Percentiles rank a stretch among this genome's conserved stretches.
Conservation (phyloP, 306 rosid species). For the Begonia loranthoides region DNA sequence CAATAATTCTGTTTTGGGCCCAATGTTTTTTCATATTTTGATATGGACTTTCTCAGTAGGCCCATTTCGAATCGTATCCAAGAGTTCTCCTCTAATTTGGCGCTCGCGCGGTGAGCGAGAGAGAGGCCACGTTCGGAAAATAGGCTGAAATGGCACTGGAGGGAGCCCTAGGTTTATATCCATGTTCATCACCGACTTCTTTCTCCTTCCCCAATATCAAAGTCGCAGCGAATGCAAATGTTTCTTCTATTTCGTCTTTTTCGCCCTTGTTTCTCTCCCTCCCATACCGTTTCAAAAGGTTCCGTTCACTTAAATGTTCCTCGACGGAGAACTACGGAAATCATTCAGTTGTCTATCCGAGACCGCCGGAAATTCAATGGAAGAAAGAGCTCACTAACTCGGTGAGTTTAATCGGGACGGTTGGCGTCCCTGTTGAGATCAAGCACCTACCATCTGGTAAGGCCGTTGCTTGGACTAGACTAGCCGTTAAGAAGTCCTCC, state of each 20-base stretch:
- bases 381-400: conserved; percentile 70
- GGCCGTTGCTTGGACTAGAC: conserved; percentile 69
- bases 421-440: conserved; percentile 56
- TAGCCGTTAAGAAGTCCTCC: conserved; percentile 65
- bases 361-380: conserved; percentile 76
- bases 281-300: conserved; percentile 3
- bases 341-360: conserved; percentile 31
- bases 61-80: background rate
- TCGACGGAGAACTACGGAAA: conserved; percentile 14
- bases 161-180: conserved; percentile 12
- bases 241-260: conserved; percentile 5
- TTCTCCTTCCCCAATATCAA: conserved; percentile 13
- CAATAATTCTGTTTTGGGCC: background rate
- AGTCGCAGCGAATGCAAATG: background rate
- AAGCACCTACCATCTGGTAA: conserved; percentile 72
- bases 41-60: background rate
- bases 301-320: conserved; percentile 30
- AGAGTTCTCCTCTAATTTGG: background rate
- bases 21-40: background rate
- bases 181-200: conserved; percentile 8
- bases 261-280: background rate
- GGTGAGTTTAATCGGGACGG: conserved; percentile 63
- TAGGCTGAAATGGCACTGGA: conserved; percentile 21
- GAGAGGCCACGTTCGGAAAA: background rate
- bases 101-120: background rate